Percentiles rank a stretch among this genome's conserved stretches.
Conservation (phyloP, 345 rosid species). For the Acer yangbiense region DNA sequence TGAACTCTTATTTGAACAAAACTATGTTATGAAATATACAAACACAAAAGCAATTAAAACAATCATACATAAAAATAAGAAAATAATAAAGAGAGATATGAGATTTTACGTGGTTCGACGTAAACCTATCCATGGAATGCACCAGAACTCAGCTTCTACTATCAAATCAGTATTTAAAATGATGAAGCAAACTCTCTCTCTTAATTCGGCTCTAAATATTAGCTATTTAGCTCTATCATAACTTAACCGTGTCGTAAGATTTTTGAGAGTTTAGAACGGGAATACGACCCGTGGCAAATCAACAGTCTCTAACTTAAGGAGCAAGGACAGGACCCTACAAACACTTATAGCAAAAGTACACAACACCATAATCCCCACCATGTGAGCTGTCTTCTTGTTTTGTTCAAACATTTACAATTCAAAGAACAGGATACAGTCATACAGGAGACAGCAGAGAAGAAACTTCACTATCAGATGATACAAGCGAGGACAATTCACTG, state of each 20-base stretch:
- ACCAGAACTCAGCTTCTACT: no score
- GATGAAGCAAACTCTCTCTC: no score
- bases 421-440: background rate
- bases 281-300: background rate
- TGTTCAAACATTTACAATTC: constrained; percentile 9
- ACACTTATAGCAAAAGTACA: background rate
- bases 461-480: background rate
- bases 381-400: constrained; percentile 20
- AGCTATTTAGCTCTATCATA: no score
- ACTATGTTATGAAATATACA: no score
- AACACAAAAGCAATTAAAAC: no score
- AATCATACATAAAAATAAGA: no score
- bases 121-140: no score
- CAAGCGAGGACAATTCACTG: constrained; percentile 5
- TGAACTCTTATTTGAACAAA: background rate
- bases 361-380: constrained; percentile 6
- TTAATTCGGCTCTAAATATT: no score
- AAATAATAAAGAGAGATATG: no score
- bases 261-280: no score
- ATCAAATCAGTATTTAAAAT: no score
- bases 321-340: constrained; percentile 4
- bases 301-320: background rate
- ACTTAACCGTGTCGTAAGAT: background rate
- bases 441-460: background rate
- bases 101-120: no score